phyloP scores from a whole-genome alignment of 2,329 filamentous ascomycete genomes.

The Metarhizium humberi region DNA sequence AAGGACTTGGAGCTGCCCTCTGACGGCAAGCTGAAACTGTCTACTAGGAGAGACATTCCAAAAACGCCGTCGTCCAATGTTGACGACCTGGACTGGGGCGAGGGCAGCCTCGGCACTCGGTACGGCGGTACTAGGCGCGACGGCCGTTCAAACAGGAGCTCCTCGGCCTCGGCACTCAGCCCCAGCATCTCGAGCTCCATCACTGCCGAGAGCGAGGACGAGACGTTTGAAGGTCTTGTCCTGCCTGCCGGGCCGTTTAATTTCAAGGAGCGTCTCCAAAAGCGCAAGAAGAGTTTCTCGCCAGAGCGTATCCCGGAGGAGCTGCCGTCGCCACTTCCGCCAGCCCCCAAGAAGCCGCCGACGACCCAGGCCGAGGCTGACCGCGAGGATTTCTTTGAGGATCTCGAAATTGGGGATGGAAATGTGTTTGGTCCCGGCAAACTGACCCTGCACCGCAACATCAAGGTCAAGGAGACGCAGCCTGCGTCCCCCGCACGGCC shows the following conservation, averaged over 20 bases:
- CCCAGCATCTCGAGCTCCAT: conserved; percentile 88
- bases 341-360: conserved; percentile 18
- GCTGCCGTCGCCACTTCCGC: conserved; percentile 14
- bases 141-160: conserved; percentile 71
- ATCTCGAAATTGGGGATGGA: conserved; percentile 77
- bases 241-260: conserved; percentile 77
- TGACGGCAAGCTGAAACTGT: conserved; percentile 56
- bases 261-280: conserved; percentile 68
- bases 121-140: conserved; percentile 81
- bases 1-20: conserved; percentile 62
- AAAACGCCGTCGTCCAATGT: conserved; percentile 50
- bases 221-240: conserved; percentile 81
- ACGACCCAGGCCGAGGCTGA: conserved; percentile 29
- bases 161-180: conserved; percentile 80
- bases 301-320: conserved; percentile 37
- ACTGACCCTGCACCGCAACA: conserved; percentile 79
- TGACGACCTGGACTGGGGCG: conserved; percentile 88
- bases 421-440: conserved; percentile 75
- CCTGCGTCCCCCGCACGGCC: conserved; percentile 61
- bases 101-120: conserved; percentile 84
- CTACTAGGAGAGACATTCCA: conserved; percentile 50
- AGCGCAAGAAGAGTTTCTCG: conserved; percentile 54
- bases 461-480: conserved; percentile 71
- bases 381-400: conserved; percentile 73
- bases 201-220: conserved; percentile 87